phyloP scores from a whole-genome alignment of 257 asterid genomes.

The Solanum rostratum region DNA sequence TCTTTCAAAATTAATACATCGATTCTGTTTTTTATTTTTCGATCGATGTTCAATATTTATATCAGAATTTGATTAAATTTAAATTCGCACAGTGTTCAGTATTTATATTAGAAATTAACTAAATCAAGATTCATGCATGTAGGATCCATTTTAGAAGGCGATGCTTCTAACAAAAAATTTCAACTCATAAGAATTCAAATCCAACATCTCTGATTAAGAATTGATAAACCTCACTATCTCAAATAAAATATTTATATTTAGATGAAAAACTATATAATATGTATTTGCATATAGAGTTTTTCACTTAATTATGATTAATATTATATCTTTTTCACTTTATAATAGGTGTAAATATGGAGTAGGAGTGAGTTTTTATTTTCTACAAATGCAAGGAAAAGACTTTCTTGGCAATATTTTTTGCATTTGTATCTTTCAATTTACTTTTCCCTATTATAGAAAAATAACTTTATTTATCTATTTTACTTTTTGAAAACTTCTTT shows the following conservation, averaged over 20 bases:
- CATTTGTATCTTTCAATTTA: neutral
- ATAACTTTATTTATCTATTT: neutral
- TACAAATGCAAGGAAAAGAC: too few relatives aligned
- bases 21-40: rapidly evolving
- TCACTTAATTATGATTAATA: too few relatives aligned
- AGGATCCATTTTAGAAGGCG: rapidly evolving
- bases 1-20: neutral
- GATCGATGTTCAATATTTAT: rapidly evolving
- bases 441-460: neutral
- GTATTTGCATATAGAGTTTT: too few relatives aligned
- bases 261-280: too few relatives aligned
- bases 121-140: rapidly evolving
- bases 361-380: too few relatives aligned
- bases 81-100: rapidly evolving
- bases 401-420: too few relatives aligned
- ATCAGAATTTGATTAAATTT: neutral
- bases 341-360: too few relatives aligned
- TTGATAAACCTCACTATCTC: too few relatives aligned
- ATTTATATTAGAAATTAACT: neutral
- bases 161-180: neutral
- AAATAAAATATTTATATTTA: too few relatives aligned
- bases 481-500: neutral
- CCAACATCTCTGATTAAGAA: neutral
- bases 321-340: too few relatives aligned
- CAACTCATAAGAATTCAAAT: neutral